Base-by-base conservation (phyloP, 2,329 filamentous ascomycete species). In the Arthrobotrys entomopaga region DNA sequence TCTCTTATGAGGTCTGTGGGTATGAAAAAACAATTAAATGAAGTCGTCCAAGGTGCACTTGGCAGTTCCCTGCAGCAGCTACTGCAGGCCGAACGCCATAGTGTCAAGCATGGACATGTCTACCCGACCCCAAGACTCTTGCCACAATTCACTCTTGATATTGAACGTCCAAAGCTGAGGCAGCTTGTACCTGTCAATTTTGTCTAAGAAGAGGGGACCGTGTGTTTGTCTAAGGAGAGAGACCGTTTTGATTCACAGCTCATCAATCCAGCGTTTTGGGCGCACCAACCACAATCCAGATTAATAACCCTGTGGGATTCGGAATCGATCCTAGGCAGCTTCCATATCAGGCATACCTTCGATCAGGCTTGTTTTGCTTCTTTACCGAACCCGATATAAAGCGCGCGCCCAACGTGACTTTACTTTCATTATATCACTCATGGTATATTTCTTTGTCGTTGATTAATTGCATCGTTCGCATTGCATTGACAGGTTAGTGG, bases 281-380 rank as follows among this genome's bases (percentile, higher is more conserved):
- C 19, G 42, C 19, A 15, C 65, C 65, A 69, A 69, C 65, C 22
- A 56, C 48, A n/a, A 20, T 59, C 54, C 20, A 69, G 65, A 61
- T 69, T 69, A 69, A 69, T 69, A 48, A 29, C 60, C 67, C 60
- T 65, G 60, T 15, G 40, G 54, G 67, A 57, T 65, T 65, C 60
- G 53, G 67, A 72, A 72, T 57, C 70, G 58, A 58, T 65, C 63
- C 34, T 74, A 74, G 70, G 70, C 70, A 74, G 70, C 70, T 74
- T 74, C 70, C 57, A 74, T 57, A 74, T 74, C 70, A 74, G 70
- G 70, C 70, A 67, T 63, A 49, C 57, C 56, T 60, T 61, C n/a
- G n/a, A n/a, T n/a, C n/a, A n/a, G n/a, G 54, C 64, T 43, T 57
- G 40, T 50, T 60, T 56, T 66, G n/a, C 16, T 57, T 20, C 50